Evolutionary conservation across 1,139 yeast species (phyloP), one percentile per base, ranked within the genome.

Genomic region (Saccharomyces hybrid): DNA sequence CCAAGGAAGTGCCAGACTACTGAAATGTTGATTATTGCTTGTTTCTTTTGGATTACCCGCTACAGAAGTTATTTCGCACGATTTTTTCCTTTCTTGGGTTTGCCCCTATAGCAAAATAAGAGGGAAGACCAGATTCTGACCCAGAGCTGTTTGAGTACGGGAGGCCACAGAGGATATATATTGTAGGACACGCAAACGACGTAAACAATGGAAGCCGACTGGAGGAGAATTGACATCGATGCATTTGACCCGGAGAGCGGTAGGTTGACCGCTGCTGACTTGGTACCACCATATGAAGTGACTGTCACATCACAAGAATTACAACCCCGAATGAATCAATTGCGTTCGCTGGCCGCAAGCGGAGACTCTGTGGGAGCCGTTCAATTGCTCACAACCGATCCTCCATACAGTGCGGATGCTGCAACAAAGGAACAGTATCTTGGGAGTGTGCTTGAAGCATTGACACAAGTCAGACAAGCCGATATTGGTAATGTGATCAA

Each of bases 181-280:
- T 20, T 6, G 44, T 13, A 38, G 5, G 4, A 38, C 25, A 38
- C 11, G 23, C 25, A 13, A 16, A 9, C 13, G 44, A 38, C 13
- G 20, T 16, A 16, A 38, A 38, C 25, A 48, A 70, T 71, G 72
- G 73, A 71, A 49, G 28, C 47, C 5, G 76, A 75, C 57, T 75
- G 78, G 78, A 74, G 99, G 79, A 83, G 91, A 78, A 88, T 91
- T 64, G 97, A 93, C 70, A 84, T 93, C 56, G 98, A 93, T 72
- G 88, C 90, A 26, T 83, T 83, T 64, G 97, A 91, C 66, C 86
- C 95, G 5, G 97, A 89, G 54, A 70, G 70, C 60, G 80, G 80
- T 56, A 83, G 83, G 63, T 73, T 88, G 60, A 75, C 84, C 27
- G 78, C 78, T 49, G 84, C 79, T 60, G 93, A 87, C 53, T 75